Conservation (phyloP, 306 rosid species). For the Malus sieversii region DNA sequence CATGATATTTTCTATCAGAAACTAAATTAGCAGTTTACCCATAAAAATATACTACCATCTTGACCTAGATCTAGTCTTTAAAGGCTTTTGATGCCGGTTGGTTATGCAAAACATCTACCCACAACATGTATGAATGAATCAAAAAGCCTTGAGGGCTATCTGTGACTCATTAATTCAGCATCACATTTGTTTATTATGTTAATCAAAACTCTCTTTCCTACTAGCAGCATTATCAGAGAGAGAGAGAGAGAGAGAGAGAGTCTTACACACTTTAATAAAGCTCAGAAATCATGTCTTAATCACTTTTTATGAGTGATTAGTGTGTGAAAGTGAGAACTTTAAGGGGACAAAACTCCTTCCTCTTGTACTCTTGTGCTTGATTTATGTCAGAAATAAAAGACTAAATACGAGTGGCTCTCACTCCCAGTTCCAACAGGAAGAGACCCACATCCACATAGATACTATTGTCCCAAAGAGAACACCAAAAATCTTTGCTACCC, state of each 20-base stretch:
- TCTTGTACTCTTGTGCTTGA: neutral
- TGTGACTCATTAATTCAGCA: neutral
- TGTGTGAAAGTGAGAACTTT: neutral
- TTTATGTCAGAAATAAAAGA: neutral
- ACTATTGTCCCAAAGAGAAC: neutral
- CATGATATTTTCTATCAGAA: too few relatives aligned
- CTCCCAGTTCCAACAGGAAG: neutral
- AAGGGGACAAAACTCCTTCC: neutral
- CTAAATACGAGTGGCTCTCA: neutral
- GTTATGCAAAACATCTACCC: too few relatives aligned
- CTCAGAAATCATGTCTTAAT: neutral
- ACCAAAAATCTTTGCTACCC: neutral
- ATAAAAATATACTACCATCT: too few relatives aligned
- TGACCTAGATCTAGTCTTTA: too few relatives aligned
- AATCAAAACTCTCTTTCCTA: neutral
- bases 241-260: too few relatives aligned
- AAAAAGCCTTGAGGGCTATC: too few relatives aligned
- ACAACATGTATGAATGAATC: too few relatives aligned
- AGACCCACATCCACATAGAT: neutral
- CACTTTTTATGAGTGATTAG: neutral
- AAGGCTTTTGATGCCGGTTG: too few relatives aligned
- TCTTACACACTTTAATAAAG: neutral
- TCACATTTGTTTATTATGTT: neutral
- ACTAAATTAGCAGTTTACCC: too few relatives aligned
- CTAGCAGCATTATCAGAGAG: neutral